These are phyloP conservation scores for Rhamnella rubrinervis DNA, from an alignment of 331 rosid genomes.

Conservation along the genomic window DNA sequence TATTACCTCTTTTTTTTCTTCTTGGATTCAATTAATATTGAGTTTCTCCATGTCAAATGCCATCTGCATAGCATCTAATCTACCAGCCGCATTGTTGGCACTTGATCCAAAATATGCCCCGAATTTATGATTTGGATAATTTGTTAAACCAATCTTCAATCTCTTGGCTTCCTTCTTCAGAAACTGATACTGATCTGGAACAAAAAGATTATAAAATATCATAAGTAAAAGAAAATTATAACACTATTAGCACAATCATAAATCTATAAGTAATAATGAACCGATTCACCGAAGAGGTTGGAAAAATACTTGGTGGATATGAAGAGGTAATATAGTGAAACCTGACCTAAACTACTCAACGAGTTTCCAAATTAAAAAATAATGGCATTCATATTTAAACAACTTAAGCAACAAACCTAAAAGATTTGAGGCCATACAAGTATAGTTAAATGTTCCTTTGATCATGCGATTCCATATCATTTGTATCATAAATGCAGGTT, in stretches of 20 bases:
- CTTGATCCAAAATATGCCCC: slow-evolving; percentile 22
- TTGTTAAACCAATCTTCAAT: slow-evolving; percentile 15
- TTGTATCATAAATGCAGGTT: not conserved
- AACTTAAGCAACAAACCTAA: too few relatives aligned
- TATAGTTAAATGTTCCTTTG: not conserved
- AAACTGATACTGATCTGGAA: slow-evolving; percentile 35
- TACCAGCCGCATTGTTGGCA: slow-evolving; percentile 8
- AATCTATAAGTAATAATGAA: not conserved
- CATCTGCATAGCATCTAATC: slow-evolving; percentile 22
- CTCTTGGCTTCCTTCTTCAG: slow-evolving; percentile 41
- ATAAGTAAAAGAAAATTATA: not conserved
- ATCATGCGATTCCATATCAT: not conserved
- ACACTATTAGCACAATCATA: not conserved
- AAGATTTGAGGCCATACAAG: not conserved
- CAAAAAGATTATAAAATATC: not conserved
- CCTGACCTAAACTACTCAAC: too few relatives aligned
- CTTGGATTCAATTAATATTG: slow-evolving; percentile 15
- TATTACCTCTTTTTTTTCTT: not conserved
- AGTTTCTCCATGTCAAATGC: slow-evolving; percentile 21
- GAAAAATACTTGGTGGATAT: not conserved
- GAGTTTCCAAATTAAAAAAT: too few relatives aligned
- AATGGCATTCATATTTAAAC: too few relatives aligned
- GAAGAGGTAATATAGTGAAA: too few relatives aligned
- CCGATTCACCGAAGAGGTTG: not conserved
- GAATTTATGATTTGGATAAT: slow-evolving; percentile 8